Evolutionary conservation across 2,329 filamentous ascomycete species (phyloP).

Genomic region (Xylariomycetidae sp.): DNA sequence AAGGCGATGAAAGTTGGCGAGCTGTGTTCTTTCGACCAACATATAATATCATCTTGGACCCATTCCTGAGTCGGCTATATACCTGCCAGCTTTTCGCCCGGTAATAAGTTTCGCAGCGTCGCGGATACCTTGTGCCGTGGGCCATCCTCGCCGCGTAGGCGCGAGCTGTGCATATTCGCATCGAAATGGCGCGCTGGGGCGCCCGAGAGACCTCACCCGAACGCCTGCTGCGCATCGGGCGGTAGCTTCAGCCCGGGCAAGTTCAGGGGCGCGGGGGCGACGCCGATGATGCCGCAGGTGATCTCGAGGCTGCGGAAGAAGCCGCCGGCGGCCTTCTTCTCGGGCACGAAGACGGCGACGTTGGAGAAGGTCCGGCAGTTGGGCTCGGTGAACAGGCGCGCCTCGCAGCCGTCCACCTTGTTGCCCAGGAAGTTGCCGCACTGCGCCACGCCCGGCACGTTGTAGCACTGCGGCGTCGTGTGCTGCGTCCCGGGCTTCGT

Average conservation of each 20-base stretch:
- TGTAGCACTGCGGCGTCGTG: slow-evolving; percentile 27
- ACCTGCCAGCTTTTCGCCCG: too few species aligned
- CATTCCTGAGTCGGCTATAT: too few species aligned
- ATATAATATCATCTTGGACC: too few species aligned
- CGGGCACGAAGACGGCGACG: slow-evolving; percentile 31
- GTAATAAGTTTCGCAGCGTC: too few species aligned
- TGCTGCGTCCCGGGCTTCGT: slow-evolving; percentile 20
- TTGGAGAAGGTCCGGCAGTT: slow-evolving; percentile 29
- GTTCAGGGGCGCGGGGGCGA: slow-evolving; percentile 20
- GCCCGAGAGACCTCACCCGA: slow-evolving; percentile 6
- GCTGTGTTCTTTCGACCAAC: too few species aligned
- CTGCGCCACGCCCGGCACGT: slow-evolving; percentile 27
- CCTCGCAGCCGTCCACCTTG: slow-evolving; percentile 32
- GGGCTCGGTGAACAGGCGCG: slow-evolving; percentile 29
- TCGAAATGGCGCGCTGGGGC: slow-evolving; percentile 1
- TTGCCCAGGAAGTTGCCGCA: slow-evolving; percentile 31
- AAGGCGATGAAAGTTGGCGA: too few species aligned
- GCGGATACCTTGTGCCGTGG: too few species aligned
- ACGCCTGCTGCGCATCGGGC: slow-evolving; percentile 14
- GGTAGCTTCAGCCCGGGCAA: slow-evolving; percentile 17
- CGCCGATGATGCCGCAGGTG: slow-evolving; percentile 26
- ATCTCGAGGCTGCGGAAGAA: slow-evolving; percentile 30
- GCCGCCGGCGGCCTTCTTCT: slow-evolving; percentile 28
- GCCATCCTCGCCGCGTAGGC: too few species aligned
- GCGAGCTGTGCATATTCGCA: slow-evolving; percentile 1